Conservation (phyloP, 2,329 filamentous ascomycete genomes). For the Metarhizium guizhouense region DNA sequence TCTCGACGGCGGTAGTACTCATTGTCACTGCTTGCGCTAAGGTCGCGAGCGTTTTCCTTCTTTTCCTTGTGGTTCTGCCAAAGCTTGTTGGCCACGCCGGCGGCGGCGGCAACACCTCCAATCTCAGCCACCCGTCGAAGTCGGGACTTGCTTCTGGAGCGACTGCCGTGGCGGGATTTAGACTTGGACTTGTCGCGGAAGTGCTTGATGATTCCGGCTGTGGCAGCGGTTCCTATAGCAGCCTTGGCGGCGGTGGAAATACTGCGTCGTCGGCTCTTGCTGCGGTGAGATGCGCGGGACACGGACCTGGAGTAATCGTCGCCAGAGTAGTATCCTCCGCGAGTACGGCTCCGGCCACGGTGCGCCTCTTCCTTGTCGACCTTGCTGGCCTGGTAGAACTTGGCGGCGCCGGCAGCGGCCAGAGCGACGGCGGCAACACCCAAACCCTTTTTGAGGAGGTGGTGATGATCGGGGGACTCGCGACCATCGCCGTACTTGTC, state of each 20-base stretch:
- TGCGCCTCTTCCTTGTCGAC: constrained; percentile 48
- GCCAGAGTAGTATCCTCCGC: constrained; percentile 30
- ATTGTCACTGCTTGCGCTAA: constrained; percentile 23
- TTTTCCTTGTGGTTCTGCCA: constrained; percentile 54
- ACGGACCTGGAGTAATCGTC: constrained; percentile 32
- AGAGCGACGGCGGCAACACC: constrained; percentile 55
- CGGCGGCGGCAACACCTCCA: constrained; percentile 49
- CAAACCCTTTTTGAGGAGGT: constrained; percentile 50
- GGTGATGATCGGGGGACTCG: constrained; percentile 31
- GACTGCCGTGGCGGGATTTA: constrained; percentile 15
- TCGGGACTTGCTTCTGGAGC: constrained; percentile 35
- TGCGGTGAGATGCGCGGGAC: constrained; percentile 28
- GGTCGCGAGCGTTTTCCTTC: constrained; percentile 37
- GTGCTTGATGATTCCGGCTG: constrained; percentile 50
- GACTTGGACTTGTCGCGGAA: constrained; percentile 46
- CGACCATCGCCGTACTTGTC: constrained; percentile 36
- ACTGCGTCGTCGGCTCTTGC: constrained; percentile 36
- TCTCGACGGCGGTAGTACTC: constrained; percentile 25
- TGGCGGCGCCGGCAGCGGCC: constrained; percentile 55
- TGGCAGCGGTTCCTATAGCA: constrained; percentile 47
- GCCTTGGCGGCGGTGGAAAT: constrained; percentile 45
- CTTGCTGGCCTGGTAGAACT: constrained; percentile 53
- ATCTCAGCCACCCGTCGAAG: constrained; percentile 50
- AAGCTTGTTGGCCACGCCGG: constrained; percentile 51
- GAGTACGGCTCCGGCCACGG: constrained; percentile 46